Evolutionary conservation across 768 basidiomycete species (phyloP), one percentile per base, ranked within the genome.

Genomic region (Mycena olivaceomarginata): DNA sequence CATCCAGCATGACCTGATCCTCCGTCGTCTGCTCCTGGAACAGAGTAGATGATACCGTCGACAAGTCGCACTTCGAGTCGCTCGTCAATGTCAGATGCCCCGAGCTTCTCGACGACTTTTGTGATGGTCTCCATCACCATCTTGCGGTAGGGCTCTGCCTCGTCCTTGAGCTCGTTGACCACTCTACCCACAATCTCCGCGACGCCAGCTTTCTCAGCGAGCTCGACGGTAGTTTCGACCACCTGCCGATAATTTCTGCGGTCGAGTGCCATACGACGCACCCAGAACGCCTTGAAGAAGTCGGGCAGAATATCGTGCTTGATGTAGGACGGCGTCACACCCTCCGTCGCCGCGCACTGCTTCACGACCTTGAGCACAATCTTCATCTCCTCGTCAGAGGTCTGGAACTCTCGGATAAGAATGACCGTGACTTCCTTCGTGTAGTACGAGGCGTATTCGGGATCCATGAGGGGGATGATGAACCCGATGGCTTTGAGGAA

Each of bases 111-210:
- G 66, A 99, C 90, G 63, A 99, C 98, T 85, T 98, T 98, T 25
- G 97, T 99, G 80, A 99, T 98, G 0, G 98, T 99, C 88, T 99
- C 98, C 98, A 99, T 99, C 64, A 98, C 97, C 98, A 99, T 99
- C 91, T 99, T 99, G 79, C 97, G 89, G 87, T 96, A 97, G 5
- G 96, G 96, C 85, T 97, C 96, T 16, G 94, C 94, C 84, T 95
- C 95, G 82, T 96, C 94, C 89, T 98, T 98, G 78, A 98, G 88
- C 82, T 97, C 97, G 83, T 97, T 97, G 70, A 95, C 95, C 73
- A 96, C 88, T 74, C 94, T 87, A 15, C 97, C 96, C 37, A 99
- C 97, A 75, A 99, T 99, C 86, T 99, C 98, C 10, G 98, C 92
- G 1, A 99, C 98, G 13, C 98, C 98, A 0, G 97, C 91, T 86